A percentile compares a stretch with the other conserved stretches of the same genome.
phyloP scores from a whole-genome alignment of 176 grass and related monocot species.

The Oryza australiensis region DNA sequence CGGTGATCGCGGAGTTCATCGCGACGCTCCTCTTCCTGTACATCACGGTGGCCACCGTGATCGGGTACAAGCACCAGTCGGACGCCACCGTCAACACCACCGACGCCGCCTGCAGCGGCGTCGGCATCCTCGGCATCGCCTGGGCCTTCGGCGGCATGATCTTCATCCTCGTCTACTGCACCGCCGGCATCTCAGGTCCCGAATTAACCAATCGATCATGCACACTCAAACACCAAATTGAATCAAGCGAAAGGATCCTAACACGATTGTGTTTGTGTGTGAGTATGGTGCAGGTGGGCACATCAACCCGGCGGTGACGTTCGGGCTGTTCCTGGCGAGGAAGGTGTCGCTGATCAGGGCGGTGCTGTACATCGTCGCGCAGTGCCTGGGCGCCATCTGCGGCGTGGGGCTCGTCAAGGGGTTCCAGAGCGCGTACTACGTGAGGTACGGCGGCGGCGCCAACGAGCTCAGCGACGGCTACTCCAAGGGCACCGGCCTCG shows the following conservation, averaged over 20 bases:
- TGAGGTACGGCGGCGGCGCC: constrained; percentile 71
- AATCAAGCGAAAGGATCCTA: neutral
- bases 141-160: constrained; percentile 94
- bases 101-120: constrained; percentile 70
- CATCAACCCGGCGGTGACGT: constrained; percentile 95
- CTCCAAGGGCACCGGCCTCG: constrained; percentile 80
- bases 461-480: constrained; percentile 68
- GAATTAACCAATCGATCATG: neutral
- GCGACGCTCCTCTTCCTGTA: constrained; percentile 92
- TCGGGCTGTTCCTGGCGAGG: constrained; percentile 82
- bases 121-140: constrained; percentile 81
- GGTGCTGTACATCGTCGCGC: constrained; percentile 76
- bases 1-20: constrained; percentile 83
- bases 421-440: constrained; percentile 63
- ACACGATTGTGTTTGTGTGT: neutral
- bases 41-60: constrained; percentile 80
- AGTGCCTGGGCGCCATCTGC: constrained; percentile 89
- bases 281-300: constrained; percentile 55
- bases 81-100: constrained; percentile 32
- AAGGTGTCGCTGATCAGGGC: constrained; percentile 83
- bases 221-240: neutral
- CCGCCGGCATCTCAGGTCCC: constrained; percentile 83
- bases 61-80: constrained; percentile 83
- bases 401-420: constrained; percentile 85
- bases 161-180: constrained; percentile 91